A percentile compares a stretch with the other conserved stretches of the same genome.
Conservation (phyloP, 495 filamentous ascomycete species). For the Lophiotrema nucula region DNA sequence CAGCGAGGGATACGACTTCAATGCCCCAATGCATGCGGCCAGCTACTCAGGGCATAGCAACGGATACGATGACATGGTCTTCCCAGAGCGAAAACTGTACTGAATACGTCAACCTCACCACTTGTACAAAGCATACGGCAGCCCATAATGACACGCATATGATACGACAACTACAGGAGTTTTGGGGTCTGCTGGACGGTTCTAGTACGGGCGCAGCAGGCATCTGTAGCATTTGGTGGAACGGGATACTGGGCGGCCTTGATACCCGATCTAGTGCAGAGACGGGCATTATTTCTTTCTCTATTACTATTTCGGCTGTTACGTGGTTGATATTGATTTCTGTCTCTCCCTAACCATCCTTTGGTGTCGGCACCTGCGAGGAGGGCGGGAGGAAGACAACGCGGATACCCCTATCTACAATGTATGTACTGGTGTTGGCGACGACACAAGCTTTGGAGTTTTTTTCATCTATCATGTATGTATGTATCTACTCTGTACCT, state of each 20-base stretch:
- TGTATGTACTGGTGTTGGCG: no score
- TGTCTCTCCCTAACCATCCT: conserved; percentile 13
- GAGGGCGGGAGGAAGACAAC: neutral
- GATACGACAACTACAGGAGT: conserved; percentile 20
- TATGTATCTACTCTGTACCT: no score
- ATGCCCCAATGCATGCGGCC: conserved; percentile 19
- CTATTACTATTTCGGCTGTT: neutral
- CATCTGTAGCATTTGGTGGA: conserved; percentile 10
- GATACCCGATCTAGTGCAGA: conserved; percentile 28
- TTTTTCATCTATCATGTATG: no score
- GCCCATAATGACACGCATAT: conserved; percentile 5
- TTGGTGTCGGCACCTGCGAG: neutral
- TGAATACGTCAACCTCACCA: conserved; percentile 1
- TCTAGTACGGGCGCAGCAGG: conserved; percentile 2
- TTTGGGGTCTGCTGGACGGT: conserved; percentile 5
- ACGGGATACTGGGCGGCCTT: neutral
- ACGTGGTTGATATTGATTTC: neutral
- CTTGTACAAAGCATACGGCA: conserved; percentile 11
- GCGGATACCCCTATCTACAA: conserved; percentile 15
- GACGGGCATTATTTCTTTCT: conserved; percentile 11
- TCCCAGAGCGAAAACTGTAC: conserved; percentile 35
- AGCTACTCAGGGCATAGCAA: conserved; percentile 5
- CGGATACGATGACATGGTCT: conserved; percentile 33
- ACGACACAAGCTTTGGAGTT: no score
- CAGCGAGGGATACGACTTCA: conserved; percentile 32